Percentiles rank a stretch among this genome's conserved stretches.
phyloP scores from a whole-genome alignment of 306 rosid genomes.

The apple (Malus domestica) region ASM211411v1 NC_041799.1:14231501-14232000 shows the following conservation, averaged over 20 bases:
- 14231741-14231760: conserved; percentile 93
- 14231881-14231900: conserved; percentile 60
- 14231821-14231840: conserved; percentile 98
- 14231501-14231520: conserved; percentile 84
- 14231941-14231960: conserved; percentile 91
- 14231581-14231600: conserved; percentile 86
- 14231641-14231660: background rate
- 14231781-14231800: conserved; percentile 98
- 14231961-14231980: conserved; percentile 98
- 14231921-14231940: conserved; percentile 84
- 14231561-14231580: conserved; percentile 85
- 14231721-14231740: conserved; percentile 4
- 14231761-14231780: conserved; percentile 94
- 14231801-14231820: conserved; percentile 94
- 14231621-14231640: conserved; percentile 55
- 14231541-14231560: conserved; percentile 73
- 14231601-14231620: conserved; percentile 98
- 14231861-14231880: conserved; percentile 64
- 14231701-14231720: conserved; percentile 1
- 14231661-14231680: background rate
- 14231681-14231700: conserved; percentile 2
- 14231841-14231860: conserved; percentile 88
- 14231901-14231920: conserved; percentile 74
- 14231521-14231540: conserved; percentile 85
- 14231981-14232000: conserved; percentile 97